Evolutionary conservation across 192 early-diverging fungal species (phyloP).

Genomic region (Mortierella alpina): DNA sequence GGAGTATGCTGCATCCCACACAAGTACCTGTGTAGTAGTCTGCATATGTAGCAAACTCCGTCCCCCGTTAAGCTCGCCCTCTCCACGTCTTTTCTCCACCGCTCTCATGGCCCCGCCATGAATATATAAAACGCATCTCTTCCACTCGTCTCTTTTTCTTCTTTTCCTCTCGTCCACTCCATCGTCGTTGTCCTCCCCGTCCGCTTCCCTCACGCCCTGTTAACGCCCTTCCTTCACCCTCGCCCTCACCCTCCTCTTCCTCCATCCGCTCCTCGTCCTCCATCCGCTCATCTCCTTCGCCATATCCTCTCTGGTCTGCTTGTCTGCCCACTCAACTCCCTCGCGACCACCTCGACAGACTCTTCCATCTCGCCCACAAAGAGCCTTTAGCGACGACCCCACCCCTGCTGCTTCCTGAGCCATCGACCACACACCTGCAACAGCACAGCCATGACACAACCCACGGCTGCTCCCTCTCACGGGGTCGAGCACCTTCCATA

Average conservation of each 20-base stretch:
- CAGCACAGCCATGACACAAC: conserved; percentile 14
- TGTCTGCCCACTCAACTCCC: not conserved
- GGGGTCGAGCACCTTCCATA: conserved; percentile 32
- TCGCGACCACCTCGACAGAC: not conserved
- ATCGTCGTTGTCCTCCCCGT: conserved; percentile 5
- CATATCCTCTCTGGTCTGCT: too few species aligned
- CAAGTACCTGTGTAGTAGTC: too few species aligned
- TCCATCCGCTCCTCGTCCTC: not conserved
- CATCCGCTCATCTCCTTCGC: not conserved
- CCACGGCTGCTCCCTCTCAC: conserved; percentile 16
- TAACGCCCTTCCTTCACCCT: not conserved
- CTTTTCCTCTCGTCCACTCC: not conserved
- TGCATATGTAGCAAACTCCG: too few species aligned
- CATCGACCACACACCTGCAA: not conserved
- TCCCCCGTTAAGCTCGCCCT: not conserved
- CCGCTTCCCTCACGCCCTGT: not conserved
- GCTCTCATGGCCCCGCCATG: conserved; percentile 28
- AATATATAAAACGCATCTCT: conserved; percentile 16
- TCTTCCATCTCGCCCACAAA: not conserved
- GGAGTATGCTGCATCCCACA: too few species aligned
- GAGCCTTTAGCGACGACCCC: not conserved
- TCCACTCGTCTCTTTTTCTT: not conserved
- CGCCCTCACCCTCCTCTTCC: not conserved
- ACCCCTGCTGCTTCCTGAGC: too few species aligned
- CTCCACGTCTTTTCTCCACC: conserved; percentile 11